A percentile compares a stretch with the other conserved stretches of the same genome.
Conservation (phyloP, 1,284 basidiomycete species). For the Moniliella sp. region DNA sequence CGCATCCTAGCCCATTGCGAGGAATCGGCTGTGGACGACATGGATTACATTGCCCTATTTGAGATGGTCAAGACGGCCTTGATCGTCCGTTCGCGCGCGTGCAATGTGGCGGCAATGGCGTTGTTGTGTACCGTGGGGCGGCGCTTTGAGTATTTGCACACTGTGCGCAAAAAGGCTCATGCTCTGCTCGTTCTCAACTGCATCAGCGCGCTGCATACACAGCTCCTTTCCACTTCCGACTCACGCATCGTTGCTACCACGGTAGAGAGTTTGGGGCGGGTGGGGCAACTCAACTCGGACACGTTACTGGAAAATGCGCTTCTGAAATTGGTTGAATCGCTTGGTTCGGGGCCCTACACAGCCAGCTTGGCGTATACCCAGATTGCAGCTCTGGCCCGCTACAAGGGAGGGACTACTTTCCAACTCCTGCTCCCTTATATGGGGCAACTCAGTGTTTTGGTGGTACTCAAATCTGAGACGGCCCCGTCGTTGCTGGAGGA, state of each 20-base stretch:
- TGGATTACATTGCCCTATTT: background rate
- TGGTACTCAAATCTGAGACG: background rate
- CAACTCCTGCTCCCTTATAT: background rate
- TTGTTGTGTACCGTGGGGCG: background rate
- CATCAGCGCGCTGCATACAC: background rate
- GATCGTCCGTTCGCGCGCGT: background rate
- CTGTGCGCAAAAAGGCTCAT: background rate
- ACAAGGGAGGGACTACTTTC: background rate
- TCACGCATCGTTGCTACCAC: background rate
- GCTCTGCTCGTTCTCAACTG: background rate
- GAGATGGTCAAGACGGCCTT: background rate
- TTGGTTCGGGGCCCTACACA: background rate
- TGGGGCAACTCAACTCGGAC: background rate
- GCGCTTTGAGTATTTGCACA: background rate
- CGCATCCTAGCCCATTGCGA: background rate
- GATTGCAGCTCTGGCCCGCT: background rate
- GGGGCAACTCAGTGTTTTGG: background rate
- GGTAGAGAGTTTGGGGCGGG: background rate
- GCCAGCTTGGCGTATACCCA: background rate
- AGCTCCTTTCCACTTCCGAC: background rate
- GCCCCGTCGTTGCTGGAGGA: background rate
- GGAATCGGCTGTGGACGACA: background rate
- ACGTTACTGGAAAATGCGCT: constrained; percentile 8
- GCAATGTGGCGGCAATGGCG: background rate
- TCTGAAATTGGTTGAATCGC: background rate